Base-by-base conservation (phyloP, 2,329 filamentous ascomycete species). In the Sclerotinia nivalis region DNA sequence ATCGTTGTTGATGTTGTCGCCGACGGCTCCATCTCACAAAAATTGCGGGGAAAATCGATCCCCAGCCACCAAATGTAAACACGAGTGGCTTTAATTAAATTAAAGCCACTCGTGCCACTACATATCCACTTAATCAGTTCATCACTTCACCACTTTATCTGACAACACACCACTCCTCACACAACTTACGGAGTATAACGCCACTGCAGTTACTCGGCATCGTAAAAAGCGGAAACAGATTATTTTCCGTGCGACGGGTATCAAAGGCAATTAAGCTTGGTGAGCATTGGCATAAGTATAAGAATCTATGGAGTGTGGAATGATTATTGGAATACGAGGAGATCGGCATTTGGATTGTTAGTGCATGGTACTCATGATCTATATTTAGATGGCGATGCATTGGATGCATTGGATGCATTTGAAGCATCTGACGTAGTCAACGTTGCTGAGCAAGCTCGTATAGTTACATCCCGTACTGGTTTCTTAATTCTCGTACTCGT, bases 151-250 rank as follows among this genome's bases (percentile, higher is more conserved):
- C 56, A 20, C 56, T 59, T 28, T 12, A 43, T 59, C 34, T 59
- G 56, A 25, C 56, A 59, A 43, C 56, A 59, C 56, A 59, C 56
- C 37, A 59, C 56, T 59, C 56, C 34, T 43, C 56, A 59, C 55
- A 40, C 55, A 40, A 58, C 34, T 1, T 15, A 58, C 55, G 13
- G 40, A 34, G 28, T 22, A 40, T 20, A 37, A 37, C 34, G 8
- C 31, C 20, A 58, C 37, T 45, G 2, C 22, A 20, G 34, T 58
- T 34, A 43, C 34, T 25, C 34, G 56, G 56, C 37, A 59, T 59
- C 34, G 56, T 22, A n/a, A 59, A 59, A 43, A 10, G 34, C 34
- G 56, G 34, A 59, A 40, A 13, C n/a, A 1, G 0, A 10, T 18
- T 3, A 25, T 40, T n/a, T 28, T 40, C 12, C 22, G n/a, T 43